A percentile compares a stretch with the other conserved stretches of the same genome.
Evolutionary conservation across 2,329 filamentous ascomycete genomes (phyloP).

Genomic region (Exserohilum turcica): DNA sequence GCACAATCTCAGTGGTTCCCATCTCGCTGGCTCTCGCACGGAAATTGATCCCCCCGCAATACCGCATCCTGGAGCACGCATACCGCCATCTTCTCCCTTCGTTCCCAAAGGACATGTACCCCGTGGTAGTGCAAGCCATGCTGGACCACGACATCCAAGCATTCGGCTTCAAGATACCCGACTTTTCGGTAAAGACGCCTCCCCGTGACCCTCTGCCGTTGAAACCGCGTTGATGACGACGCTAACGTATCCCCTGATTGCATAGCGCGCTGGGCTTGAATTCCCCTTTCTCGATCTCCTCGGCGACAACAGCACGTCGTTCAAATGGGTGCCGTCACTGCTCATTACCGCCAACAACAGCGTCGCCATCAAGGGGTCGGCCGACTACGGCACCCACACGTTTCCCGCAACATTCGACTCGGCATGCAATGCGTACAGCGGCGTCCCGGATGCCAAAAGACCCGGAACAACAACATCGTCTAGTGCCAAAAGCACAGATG

Average conservation of each 20-base stretch:
- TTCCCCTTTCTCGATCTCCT: constrained; percentile 63
- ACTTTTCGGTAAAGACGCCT: constrained; percentile 55
- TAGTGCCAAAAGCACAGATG: constrained; percentile 20
- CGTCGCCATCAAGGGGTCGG: constrained; percentile 53
- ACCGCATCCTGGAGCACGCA: constrained; percentile 57
- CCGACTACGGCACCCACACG: constrained; percentile 54
- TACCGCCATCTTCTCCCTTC: constrained; percentile 55
- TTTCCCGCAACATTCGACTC: constrained; percentile 54
- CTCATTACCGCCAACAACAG: constrained; percentile 54
- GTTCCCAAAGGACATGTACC: constrained; percentile 60
- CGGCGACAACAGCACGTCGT: constrained; percentile 57
- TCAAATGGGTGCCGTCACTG: constrained; percentile 57
- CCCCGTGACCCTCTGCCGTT: not conserved
- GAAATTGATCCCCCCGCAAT: constrained; percentile 56
- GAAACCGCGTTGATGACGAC: not conserved
- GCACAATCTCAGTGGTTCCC: constrained; percentile 58
- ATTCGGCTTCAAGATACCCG: constrained; percentile 50
- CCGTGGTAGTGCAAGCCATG: constrained; percentile 57
- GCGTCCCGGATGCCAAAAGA: constrained; percentile 27
- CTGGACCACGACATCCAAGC: constrained; percentile 59
- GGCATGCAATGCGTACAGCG: constrained; percentile 56
- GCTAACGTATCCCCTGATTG: not conserved
- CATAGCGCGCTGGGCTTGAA: constrained; percentile 58
- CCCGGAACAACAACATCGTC: constrained; percentile 32
- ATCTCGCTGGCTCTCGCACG: constrained; percentile 56